Evolutionary conservation across 208 protist genomes (phyloP).

Genomic region (Acanthamoeba healyi): DNA sequence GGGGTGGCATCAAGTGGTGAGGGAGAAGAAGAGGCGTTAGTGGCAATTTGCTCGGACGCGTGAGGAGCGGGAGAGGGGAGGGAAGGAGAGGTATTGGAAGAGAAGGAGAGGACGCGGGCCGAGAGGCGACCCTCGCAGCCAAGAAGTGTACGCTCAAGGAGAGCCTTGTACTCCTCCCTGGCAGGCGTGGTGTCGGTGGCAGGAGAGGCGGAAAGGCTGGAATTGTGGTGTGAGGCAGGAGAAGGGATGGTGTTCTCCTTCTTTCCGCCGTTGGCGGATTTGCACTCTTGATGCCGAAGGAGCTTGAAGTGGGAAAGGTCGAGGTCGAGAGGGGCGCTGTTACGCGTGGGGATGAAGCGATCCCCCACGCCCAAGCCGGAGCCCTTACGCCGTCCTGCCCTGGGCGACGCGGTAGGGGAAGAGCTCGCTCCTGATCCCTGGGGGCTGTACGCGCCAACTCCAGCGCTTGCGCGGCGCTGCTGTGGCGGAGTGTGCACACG

Average conservation of each 20-base stretch:
- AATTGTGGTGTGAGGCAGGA: neutral
- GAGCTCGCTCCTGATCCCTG: neutral
- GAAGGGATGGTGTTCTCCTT: neutral
- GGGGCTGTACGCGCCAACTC: neutral
- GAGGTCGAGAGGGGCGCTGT: conserved; percentile 18
- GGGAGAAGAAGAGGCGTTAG: too few species aligned
- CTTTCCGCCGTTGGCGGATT: neutral
- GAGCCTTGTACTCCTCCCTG: neutral
- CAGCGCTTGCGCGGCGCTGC: neutral
- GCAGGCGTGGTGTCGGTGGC: neutral
- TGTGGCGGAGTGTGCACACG: neutral
- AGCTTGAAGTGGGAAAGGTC: conserved; percentile 49
- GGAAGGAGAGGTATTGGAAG: neutral
- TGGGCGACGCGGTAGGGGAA: neutral
- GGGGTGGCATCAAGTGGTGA: too few species aligned
- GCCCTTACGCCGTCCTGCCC: neutral
- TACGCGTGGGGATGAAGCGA: conserved; percentile 9
- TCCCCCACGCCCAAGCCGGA: neutral
- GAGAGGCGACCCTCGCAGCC: neutral
- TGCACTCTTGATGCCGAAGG: neutral
- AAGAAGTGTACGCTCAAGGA: neutral
- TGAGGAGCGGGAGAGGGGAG: neutral
- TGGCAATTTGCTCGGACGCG: too few species aligned
- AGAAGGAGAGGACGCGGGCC: neutral
- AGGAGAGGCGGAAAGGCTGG: neutral